Evolutionary conservation across 345 rosid genomes (phyloP), one percentile per base, ranked within the genome.

Genomic region (Mangifera indica): DNA sequence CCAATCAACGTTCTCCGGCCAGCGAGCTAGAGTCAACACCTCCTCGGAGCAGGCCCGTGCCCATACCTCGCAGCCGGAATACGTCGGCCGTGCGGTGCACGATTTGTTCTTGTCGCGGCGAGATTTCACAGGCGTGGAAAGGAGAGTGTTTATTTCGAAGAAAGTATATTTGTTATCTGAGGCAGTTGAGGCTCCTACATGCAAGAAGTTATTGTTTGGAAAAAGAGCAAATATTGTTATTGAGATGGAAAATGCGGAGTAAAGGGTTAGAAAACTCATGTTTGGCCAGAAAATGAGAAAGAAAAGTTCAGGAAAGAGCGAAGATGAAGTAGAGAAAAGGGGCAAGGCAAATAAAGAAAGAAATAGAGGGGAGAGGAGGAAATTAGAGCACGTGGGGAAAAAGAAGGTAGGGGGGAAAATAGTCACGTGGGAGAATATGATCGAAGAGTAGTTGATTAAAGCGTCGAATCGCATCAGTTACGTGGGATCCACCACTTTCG

Each of bases 1-100:
- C 97, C 97, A 91, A 37, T 54, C 63, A 8, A 82, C 92, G 66
- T 78, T 84, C 72, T 87, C 88, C 2, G 84, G 81, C 11, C 42
- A 21, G 69, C 71, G 48, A 7, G 89, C 84, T 13, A 85, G 63
- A 58, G 17, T 61, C 56, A 87, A 21, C 22, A 81, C 81, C 56
- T 62, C 72, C 24, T 81, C 78, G 10, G 85, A 84, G 52, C 85
- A 81, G 22, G 61, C 40, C 45, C 45, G 29, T n/a, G 59, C 70
- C 87, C 84, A 84, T 11, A 54, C 65, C 1, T 70, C 51, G 49
- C 83, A 79, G 44, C 57, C 65, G 40, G 78, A 12, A 2, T 49
- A 10, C 21, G 70, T 56, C 46, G 32, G 13, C 9, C 40, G 14
- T 0, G 63, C 32, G 22, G 72, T 60, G 2, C 74, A 10, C 10